Conservation (phyloP, 2,329 filamentous ascomycete genomes). For the Xylariaceae sp. region DNA sequence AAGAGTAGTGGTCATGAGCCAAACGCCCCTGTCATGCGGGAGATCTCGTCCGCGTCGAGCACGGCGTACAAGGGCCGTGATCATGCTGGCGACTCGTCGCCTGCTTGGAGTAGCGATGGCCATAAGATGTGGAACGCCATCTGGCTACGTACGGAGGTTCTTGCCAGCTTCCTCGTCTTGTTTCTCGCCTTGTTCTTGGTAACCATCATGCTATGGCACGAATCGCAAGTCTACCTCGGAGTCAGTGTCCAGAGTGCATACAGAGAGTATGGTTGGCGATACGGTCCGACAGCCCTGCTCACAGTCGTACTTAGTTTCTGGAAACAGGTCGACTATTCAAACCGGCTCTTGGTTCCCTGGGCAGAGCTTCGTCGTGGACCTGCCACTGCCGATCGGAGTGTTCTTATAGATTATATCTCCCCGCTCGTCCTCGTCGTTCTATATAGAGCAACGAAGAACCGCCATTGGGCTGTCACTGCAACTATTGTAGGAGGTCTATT, state of each 20-base stretch:
- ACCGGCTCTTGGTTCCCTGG: conserved; percentile 14
- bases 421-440: conserved; percentile 1
- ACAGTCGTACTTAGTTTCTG: conserved; percentile 14
- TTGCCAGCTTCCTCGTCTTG: conserved; percentile 10
- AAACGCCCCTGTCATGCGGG: no score
- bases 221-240: conserved; percentile 8
- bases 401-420: conserved; percentile 13
- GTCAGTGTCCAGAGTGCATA: conserved; percentile 4
- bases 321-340: conserved; percentile 13
- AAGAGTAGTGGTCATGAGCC: no score
- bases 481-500: conserved; percentile 9
- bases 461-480: conserved; percentile 9
- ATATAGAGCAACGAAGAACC: conserved; percentile 6
- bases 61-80: no score
- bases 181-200: conserved; percentile 11
- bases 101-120: no score
- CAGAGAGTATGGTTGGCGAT: conserved; percentile 14
- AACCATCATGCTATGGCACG: conserved; percentile 6
- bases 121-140: conserved; percentile 12
- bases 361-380: conserved; percentile 10
- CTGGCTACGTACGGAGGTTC: conserved; percentile 9
- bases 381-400: conserved; percentile 5
- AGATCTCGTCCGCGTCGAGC: no score
- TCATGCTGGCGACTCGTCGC: no score
- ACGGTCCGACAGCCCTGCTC: conserved; percentile 14